These are phyloP conservation scores for Keithomyces neogunnii DNA, from an alignment of 2,329 filamentous ascomycete genomes.

Conservation along the genomic window DNA sequence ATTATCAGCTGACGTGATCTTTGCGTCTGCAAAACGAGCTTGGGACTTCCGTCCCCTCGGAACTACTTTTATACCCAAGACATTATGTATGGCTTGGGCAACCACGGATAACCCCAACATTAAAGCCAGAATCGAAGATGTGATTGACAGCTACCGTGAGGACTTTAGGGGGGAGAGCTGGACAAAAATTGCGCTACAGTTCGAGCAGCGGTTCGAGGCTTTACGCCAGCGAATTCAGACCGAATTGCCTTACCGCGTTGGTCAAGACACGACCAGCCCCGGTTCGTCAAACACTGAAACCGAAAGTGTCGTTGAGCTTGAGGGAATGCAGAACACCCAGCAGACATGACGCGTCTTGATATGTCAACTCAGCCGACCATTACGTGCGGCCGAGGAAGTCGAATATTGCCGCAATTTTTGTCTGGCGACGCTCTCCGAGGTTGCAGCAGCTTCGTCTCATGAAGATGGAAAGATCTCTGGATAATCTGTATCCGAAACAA, in stretches of 20 bases:
- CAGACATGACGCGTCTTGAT: no score
- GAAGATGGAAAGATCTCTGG: no score
- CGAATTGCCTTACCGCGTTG: not conserved
- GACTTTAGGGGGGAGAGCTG: conserved; percentile 5
- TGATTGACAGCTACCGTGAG: conserved; percentile 5
- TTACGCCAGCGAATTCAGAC: conserved; percentile 1
- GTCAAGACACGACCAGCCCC: conserved; percentile 2
- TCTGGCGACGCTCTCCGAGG: no score
- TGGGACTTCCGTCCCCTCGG: conserved; percentile 7
- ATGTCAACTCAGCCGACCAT: no score
- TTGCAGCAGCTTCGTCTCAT: no score
- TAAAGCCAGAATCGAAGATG: conserved; percentile 1
- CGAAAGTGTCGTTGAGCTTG: not conserved
- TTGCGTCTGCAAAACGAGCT: conserved; percentile 4
- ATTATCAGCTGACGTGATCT: not conserved
- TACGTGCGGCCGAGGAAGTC: no score
- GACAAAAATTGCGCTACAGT: conserved; percentile 4
- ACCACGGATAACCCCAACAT: conserved; percentile 2
- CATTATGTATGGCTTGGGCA: conserved; percentile 5
- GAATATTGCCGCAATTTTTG: no score
- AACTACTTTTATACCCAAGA: conserved; percentile 6
- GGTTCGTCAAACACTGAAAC: conserved; percentile 1
- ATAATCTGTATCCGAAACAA: no score
- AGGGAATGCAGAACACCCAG: not conserved
- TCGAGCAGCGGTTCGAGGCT: conserved; percentile 4